phyloP scores from a whole-genome alignment of 75 land plant species.

The Selaginella tamariscina region DNA sequence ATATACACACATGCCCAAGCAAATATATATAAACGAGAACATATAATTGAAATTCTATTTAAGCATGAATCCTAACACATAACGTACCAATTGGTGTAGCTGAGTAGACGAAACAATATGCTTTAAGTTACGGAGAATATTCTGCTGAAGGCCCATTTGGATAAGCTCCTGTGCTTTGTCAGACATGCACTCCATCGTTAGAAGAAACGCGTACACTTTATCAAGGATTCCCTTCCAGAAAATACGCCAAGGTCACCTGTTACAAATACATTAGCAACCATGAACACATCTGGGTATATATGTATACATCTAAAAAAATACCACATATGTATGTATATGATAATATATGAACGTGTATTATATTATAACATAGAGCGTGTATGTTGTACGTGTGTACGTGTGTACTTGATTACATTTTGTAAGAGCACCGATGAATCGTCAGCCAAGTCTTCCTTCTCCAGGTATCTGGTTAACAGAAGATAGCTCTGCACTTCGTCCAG shows the following conservation, averaged over 20 bases:
- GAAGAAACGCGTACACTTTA: slow-evolving; percentile 63
- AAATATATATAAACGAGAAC: no score
- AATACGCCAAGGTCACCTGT: slow-evolving; percentile 65
- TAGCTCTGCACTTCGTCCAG: slow-evolving; percentile 90
- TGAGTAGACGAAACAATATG: not conserved
- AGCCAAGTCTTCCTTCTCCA: slow-evolving; percentile 14
- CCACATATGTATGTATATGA: no score
- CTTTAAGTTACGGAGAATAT: not conserved
- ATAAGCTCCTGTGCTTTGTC: not conserved
- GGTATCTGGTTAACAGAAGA: slow-evolving; percentile 37
- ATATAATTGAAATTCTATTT: no score
- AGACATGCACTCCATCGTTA: slow-evolving; percentile 25
- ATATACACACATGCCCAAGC: no score
- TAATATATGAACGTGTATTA: no score
- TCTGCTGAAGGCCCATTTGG: not conserved
- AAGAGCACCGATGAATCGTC: slow-evolving; percentile 24
- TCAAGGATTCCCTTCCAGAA: slow-evolving; percentile 77
- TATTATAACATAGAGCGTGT: slow-evolving; percentile 9
- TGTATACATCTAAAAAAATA: no score
- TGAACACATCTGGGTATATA: no score
- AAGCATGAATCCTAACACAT: no score
- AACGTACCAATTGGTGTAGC: not conserved
- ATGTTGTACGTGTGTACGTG: not conserved
- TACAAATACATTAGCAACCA: no score
- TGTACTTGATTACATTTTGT: slow-evolving; percentile 32